A percentile compares a stretch with the other conserved stretches of the same genome.
Evolutionary conservation across 495 filamentous ascomycete genomes (phyloP).

Genomic region (Rhypophila decipiens): DNA sequence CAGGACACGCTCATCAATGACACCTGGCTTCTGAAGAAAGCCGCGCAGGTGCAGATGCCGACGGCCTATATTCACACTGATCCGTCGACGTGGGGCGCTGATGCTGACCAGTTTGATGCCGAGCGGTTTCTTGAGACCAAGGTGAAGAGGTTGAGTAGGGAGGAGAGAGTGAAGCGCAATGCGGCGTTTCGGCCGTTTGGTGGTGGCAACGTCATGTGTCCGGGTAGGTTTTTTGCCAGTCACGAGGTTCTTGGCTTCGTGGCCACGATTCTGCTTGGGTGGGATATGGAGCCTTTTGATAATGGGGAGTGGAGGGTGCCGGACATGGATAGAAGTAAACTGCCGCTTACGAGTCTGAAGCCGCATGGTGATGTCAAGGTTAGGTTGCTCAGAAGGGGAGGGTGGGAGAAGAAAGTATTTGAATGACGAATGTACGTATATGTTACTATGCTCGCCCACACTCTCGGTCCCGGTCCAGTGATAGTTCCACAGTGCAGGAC

Average conservation of each 20-base stretch:
- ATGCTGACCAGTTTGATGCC: neutral
- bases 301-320: neutral
- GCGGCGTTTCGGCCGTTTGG: neutral
- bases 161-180: neutral
- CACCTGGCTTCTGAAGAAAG: neutral
- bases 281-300: neutral
- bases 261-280: neutral
- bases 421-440: neutral
- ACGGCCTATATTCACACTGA: neutral
- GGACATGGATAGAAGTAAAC: neutral
- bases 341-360: neutral
- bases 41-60: neutral
- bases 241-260: neutral
- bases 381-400: neutral
- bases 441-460: no score
- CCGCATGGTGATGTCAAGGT: neutral
- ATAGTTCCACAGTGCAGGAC: neutral
- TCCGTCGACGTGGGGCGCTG: neutral
- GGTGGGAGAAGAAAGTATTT: neutral
- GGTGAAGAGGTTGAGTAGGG: neutral
- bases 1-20: neutral
- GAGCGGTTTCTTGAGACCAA: neutral
- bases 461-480: neutral
- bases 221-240: neutral
- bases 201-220: neutral